Evolutionary conservation across 1,284 basidiomycete genomes (phyloP), one percentile per base, ranked within the genome.

Genomic region (Gymnopus androsaceus): DNA sequence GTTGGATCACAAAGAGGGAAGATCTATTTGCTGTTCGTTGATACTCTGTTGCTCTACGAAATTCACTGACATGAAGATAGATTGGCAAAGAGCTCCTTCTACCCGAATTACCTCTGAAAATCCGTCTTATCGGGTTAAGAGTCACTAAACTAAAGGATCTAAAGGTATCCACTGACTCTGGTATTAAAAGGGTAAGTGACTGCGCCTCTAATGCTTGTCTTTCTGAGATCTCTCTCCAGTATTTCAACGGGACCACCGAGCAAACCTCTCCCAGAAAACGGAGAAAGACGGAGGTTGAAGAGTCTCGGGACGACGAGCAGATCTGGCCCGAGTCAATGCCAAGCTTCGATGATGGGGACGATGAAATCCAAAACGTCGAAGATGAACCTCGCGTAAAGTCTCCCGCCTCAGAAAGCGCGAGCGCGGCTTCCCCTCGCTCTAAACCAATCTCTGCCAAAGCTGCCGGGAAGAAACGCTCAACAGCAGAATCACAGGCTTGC

Each of bases 71-170:
- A 46, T 47, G 3, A 42, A 54, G 47, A 54, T 65, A 92, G 85
- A 85, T 86, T 48, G 94, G 92, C 1, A 87, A 88, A 63, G 90
- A 94, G 53, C 77, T 96, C n/a, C 73, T 97, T 12, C 76, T 86
- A 48, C 80, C 85, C 8, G 92, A 94, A 69, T 72, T 92, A 12
- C 94, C 92, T 0, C 67, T 94, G 21, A 85, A 80, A 17, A 73
- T 95, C 21, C 80, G 94, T 38, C 76, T 96, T 3, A 87, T 96
- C 55, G 93, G 93, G 2, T 74, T 96, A 23, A 79, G 93, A 44
- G 77, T 94, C 21, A 94, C 92, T 2, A 94, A 90, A 59, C 73
- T 96, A 55, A 92, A 90, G 65, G 93, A 96, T 69, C 71, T 95
- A 25, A 76, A 77, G 58, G 78, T 75, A 14, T 66, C 67, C 34